Evolutionary conservation across 2,329 filamentous ascomycete genomes (phyloP).

Genomic region (Boeremia exigua): DNA sequence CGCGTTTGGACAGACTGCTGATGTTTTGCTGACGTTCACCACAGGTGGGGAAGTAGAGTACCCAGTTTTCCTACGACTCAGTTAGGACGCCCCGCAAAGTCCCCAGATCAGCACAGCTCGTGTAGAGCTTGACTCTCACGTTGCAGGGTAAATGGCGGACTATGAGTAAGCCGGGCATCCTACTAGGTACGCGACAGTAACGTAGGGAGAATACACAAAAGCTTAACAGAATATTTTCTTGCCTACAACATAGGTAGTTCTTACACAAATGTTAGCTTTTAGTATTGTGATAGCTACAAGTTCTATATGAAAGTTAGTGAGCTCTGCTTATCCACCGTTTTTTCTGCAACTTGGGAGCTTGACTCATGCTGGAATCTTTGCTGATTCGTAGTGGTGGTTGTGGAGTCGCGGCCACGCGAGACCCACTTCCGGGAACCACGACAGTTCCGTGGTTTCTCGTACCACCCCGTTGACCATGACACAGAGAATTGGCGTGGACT

Average conservation of each 20-base stretch:
- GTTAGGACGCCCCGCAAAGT: neutral
- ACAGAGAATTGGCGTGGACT: neutral
- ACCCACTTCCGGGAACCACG: neutral
- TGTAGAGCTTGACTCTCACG: neutral
- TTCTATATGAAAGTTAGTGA: no score
- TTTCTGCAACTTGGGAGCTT: no score
- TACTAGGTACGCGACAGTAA: no score
- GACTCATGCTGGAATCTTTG: neutral
- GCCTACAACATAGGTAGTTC: no score
- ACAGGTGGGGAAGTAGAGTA: neutral
- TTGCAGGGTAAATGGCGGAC: no score
- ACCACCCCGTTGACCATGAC: neutral
- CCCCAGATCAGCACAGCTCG: neutral
- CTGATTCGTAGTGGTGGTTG: neutral
- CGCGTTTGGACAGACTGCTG: neutral
- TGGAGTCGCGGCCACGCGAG: slow-evolving; percentile 1
- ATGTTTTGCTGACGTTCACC: neutral
- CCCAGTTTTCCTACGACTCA: neutral
- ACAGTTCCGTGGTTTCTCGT: neutral
- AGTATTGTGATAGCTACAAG: no score
- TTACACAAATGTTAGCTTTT: no score
- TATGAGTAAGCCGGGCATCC: no score
- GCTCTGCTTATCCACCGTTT: no score
- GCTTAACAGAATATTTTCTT: no score
- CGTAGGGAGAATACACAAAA: no score